Evolutionary conservation across 352 stramenopile genomes (phyloP).

Genomic region (Phytophthora aleatoria): DNA sequence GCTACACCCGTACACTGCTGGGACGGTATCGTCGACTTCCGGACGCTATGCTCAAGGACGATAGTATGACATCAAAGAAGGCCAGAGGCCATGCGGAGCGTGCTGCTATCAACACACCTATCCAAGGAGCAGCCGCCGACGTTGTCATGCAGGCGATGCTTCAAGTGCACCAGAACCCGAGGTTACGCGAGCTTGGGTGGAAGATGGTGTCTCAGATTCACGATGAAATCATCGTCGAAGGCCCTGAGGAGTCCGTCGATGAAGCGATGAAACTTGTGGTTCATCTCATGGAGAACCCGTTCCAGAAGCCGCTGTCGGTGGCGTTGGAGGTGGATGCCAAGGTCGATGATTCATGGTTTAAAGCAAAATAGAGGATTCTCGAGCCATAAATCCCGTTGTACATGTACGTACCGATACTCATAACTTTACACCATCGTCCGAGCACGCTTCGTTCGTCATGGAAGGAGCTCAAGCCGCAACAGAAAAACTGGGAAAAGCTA

Average conservation of each 20-base stretch:
- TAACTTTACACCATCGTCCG: too few relatives aligned
- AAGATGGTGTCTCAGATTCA: conserved; percentile 99
- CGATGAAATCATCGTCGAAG: conserved; percentile 99
- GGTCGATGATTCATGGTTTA: conserved; percentile 98
- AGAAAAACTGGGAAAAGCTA: not conserved
- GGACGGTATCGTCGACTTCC: conserved; percentile 96
- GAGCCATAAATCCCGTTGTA: too few relatives aligned
- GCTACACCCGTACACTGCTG: conserved; percentile 96
- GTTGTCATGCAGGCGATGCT: conserved; percentile 99
- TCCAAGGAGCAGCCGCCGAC: conserved; percentile 97
- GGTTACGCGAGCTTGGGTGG: conserved; percentile 95
- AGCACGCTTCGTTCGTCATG: not conserved
- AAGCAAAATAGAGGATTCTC: conserved; percentile 93
- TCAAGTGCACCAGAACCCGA: conserved; percentile 93
- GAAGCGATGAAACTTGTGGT: conserved; percentile 90
- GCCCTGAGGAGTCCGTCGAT: conserved; percentile 95
- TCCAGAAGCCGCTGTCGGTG: conserved; percentile 89
- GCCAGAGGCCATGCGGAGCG: conserved; percentile 90
- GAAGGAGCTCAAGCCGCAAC: not conserved
- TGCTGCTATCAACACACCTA: conserved; percentile 99
- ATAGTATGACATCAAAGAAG: conserved; percentile 67
- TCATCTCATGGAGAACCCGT: conserved; percentile 98
- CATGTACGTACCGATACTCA: too few relatives aligned
- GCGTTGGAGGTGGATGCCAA: conserved; percentile 94
- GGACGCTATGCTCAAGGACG: conserved; percentile 86